Evolutionary conservation across 208 protist species (phyloP).

Genomic region (Acanthamoeba healyi): DNA sequence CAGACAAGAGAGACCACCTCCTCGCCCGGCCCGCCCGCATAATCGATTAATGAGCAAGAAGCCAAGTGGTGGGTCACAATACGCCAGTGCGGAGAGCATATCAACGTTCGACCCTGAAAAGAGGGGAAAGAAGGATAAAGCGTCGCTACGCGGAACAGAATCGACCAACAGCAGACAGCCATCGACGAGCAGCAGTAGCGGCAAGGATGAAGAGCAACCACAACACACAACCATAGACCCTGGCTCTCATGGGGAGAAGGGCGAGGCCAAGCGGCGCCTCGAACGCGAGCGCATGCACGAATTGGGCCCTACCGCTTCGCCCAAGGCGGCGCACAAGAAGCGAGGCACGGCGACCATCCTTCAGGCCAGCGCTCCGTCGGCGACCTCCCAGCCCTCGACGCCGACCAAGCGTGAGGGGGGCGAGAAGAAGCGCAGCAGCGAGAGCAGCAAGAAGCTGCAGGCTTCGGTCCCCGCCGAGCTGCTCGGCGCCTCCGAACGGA

Average conservation of each 20-base stretch:
- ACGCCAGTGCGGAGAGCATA: constrained; percentile 44
- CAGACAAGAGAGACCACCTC: too few species aligned
- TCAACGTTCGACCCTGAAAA: constrained; percentile 4
- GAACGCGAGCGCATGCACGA: background rate
- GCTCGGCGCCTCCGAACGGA: background rate
- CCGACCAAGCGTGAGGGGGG: background rate
- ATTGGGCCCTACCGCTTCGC: background rate
- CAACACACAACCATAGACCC: background rate
- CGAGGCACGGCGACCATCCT: constrained; percentile 8
- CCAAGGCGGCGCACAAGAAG: constrained; percentile 8
- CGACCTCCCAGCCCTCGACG: background rate
- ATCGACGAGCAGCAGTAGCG: background rate
- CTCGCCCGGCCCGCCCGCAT: background rate
- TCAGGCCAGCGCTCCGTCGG: background rate
- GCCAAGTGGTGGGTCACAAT: constrained; percentile 1
- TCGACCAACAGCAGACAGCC: background rate
- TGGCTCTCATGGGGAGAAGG: background rate
- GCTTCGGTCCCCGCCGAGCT: too few species aligned
- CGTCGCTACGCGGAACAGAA: background rate
- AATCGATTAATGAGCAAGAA: constrained; percentile 33
- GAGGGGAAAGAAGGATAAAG: background rate
- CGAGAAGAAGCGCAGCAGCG: constrained; percentile 25
- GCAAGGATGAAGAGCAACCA: background rate
- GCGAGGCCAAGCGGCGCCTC: constrained; percentile 30
- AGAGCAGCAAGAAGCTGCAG: constrained; percentile 30